Conservation (phyloP, 148 eudicot genomes). For the Linanthus parryae region DNA sequence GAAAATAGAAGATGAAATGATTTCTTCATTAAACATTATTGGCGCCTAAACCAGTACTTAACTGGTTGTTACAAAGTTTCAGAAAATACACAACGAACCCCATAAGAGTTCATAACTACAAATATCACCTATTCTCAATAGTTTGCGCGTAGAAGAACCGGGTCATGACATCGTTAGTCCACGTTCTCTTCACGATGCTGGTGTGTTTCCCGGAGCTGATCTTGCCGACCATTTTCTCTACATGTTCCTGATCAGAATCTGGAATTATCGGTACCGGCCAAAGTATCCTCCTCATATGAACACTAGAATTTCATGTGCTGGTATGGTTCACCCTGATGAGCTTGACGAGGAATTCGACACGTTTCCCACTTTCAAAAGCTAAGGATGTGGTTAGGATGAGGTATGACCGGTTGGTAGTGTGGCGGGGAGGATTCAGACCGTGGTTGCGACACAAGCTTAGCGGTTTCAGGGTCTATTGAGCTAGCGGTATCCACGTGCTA, state of each 20-base stretch:
- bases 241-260: constrained; percentile 63
- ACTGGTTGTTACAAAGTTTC: too few relatives aligned
- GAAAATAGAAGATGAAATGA: too few relatives aligned
- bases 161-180: constrained; percentile 74
- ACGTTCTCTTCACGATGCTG: constrained; percentile 67
- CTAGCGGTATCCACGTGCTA: constrained; percentile 81
- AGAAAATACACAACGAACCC: too few relatives aligned
- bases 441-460: constrained; percentile 74
- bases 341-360: constrained; percentile 74
- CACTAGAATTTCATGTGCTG: constrained; percentile 51
- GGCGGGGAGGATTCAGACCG: constrained; percentile 55
- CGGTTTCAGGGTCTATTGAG: constrained; percentile 60
- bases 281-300: constrained; percentile 74
- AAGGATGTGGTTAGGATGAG: constrained; percentile 48
- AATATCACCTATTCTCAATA: too few relatives aligned
- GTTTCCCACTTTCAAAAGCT: constrained; percentile 45
- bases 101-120: too few relatives aligned
- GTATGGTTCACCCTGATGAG: constrained; percentile 42
- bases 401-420: constrained; percentile 67
- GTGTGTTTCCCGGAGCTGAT: constrained; percentile 89
- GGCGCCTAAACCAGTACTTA: too few relatives aligned
- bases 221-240: constrained; percentile 67
- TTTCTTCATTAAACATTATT: too few relatives aligned
- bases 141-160: too few relatives aligned
- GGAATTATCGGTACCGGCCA: constrained; percentile 57